Percentiles rank a stretch among this genome's conserved stretches.
Conservation (phyloP, 495 filamentous ascomycete genomes). For the Aspergillus carlsbadensis region DNA sequence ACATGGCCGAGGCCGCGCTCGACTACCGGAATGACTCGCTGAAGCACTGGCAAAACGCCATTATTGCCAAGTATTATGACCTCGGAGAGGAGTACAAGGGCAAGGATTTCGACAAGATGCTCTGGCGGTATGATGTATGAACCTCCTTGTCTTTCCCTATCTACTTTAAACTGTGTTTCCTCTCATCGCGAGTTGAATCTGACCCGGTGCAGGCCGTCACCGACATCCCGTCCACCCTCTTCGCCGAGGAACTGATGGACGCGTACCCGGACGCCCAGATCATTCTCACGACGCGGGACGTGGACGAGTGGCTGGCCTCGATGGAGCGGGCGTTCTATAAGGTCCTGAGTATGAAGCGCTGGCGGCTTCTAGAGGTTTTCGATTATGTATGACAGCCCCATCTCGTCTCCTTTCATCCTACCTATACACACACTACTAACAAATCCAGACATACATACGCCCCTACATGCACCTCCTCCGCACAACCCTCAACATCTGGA, state of each 20-base stretch:
- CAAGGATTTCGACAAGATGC: neutral
- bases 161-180: neutral
- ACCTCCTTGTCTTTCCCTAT: neutral
- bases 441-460: neutral
- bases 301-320: neutral
- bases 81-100: neutral
- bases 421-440: neutral
- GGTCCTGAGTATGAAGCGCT: neutral
- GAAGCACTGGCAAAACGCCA: neutral
- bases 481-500: neutral
- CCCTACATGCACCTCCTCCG: neutral
- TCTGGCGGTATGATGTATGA: conserved; percentile 12
- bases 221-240: conserved; percentile 4
- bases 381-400: neutral
- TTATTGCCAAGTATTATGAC: neutral
- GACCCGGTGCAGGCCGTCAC: neutral
- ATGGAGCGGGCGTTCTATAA: neutral
- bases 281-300: conserved; percentile 6
- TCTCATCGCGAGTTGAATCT: neutral
- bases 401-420: no score
- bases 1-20: neutral
- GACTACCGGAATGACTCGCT: neutral
- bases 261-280: conserved; percentile 15
- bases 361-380: neutral
- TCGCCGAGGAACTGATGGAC: conserved; percentile 7